Evolutionary conservation across 768 basidiomycete genomes (phyloP).

Genomic region (Saitozyma podzolica): DNA sequence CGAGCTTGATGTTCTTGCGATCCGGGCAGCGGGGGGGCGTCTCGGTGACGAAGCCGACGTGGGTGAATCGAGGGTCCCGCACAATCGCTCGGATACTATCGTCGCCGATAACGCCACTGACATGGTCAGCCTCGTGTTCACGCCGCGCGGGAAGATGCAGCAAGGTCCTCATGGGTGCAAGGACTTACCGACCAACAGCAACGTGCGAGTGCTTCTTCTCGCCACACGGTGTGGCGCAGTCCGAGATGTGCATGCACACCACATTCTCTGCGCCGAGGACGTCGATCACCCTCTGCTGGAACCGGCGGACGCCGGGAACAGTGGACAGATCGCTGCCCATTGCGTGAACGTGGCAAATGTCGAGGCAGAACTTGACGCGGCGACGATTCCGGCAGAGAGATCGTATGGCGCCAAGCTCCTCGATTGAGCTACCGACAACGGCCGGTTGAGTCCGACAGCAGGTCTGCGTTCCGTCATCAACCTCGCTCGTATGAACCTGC

Average conservation of each 20-base stretch:
- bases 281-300: conserved; percentile 5
- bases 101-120: conserved; percentile 13
- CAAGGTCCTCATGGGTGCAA: too few species aligned
- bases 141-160: too few species aligned
- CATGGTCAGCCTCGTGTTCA: conserved; percentile 1
- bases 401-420: too few species aligned
- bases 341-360: conserved; percentile 16
- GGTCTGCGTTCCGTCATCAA: too few species aligned
- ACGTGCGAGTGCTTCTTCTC: too few species aligned
- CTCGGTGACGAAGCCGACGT: conserved; percentile 17
- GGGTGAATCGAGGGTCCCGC: conserved; percentile 1
- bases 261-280: conserved; percentile 16
- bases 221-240: conserved; percentile 1
- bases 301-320: neutral
- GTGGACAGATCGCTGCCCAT: conserved; percentile 10
- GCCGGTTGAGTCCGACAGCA: too few species aligned
- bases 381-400: too few species aligned
- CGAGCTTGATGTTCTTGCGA: conserved; percentile 3
- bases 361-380: conserved; percentile 17
- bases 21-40: conserved; percentile 7
- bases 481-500: too few species aligned
- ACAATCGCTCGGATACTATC: conserved; percentile 13
- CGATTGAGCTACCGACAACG: too few species aligned
- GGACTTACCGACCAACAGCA: too few species aligned
- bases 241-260: conserved; percentile 17